Percentiles rank a stretch among this genome's conserved stretches.
Conservation (phyloP, 306 rosid genomes). For the Albizia julibrissin region DNA sequence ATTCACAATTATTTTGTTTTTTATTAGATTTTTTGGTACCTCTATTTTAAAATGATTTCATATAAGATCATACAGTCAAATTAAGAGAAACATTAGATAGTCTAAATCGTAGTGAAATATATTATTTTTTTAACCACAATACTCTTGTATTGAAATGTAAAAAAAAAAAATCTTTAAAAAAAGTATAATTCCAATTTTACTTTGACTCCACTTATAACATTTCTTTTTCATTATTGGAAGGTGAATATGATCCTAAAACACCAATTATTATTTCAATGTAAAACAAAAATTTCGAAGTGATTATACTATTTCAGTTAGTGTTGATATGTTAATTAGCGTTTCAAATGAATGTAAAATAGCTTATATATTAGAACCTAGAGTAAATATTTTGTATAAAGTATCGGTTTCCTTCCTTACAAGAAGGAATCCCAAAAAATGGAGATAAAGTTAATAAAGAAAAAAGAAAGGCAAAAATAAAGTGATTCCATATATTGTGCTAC, state of each 20-base stretch:
- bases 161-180: too few species aligned
- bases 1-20: neutral
- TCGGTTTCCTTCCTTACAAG: neutral
- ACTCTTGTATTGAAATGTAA: too few species aligned
- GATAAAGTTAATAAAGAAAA: neutral
- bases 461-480: neutral
- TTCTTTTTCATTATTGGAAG: neutral
- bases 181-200: neutral
- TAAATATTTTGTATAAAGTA: neutral
- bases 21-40: neutral
- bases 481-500: neutral
- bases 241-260: neutral
- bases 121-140: too few species aligned
- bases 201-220: neutral
- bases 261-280: neutral
- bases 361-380: neutral
- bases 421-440: conserved; percentile 9
- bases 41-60: neutral
- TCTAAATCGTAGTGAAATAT: neutral
- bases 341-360: neutral
- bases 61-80: neutral
- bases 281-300: too few species aligned
- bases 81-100: too few species aligned
- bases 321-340: neutral
- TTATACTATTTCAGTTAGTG: neutral